Evolutionary conservation across 306 rosid species (phyloP), one percentile per base, ranked within the genome.

Genomic region (Carpinus fangiana): DNA sequence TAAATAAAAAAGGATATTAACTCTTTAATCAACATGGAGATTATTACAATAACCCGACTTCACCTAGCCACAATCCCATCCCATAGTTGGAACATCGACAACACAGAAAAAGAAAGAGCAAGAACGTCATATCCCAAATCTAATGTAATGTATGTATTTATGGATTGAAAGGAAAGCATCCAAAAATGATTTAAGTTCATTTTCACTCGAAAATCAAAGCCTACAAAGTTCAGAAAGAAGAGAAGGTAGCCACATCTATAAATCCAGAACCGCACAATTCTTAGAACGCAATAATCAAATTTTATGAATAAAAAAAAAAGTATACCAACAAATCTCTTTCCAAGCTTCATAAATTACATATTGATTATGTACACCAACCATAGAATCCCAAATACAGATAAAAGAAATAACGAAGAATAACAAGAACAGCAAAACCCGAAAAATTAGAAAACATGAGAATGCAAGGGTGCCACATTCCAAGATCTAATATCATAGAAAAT

Each of bases 21-120:
- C 17, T 3, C 12, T 21, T 21, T 31, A 11, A 21, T 59, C 12
- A 5, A 41, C 45, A 41, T 41, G 23, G 18, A 60, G 36, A 60
- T 26, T 12, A 60, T 60, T 26, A 59, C 65, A 3, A 59, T 5
- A 59, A 59, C 6, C 14, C 36, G 11, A 23, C 38, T 10, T 21
- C 57, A 17, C 59, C 17, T 53, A 53, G 59, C 59, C 23, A 53
- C 59, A 14, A 53, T 41, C 20, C 20, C 10, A 61, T 11, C 1
- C 73, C 51, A 66, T 41, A 0, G 43, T 73, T 8, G 10, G 61
- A 75, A 72, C 59, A 76, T 28, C 72, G 54, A 56, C 14, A 67
- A 43, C 41, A 57, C 76, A 68, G 13, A 67, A 59, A 14, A 23
- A 62, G 45, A 41, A 41, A 41, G 45, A 41, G 7, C 45, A 41